Evolutionary conservation across 345 rosid species (phyloP).

Genomic region (Isatis tinctoria): DNA sequence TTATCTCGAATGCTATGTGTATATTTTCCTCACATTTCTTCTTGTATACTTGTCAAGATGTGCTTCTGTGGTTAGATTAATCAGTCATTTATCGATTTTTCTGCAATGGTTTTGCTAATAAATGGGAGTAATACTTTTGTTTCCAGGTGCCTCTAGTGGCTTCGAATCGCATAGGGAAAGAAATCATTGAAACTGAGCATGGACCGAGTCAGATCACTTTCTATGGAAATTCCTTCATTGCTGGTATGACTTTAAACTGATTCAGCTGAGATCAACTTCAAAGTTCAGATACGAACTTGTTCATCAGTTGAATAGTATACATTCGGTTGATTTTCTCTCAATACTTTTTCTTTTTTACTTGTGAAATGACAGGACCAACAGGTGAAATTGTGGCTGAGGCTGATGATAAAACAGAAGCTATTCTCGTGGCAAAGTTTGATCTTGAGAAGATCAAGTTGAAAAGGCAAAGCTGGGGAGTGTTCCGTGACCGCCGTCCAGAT

Average conservation of each 20-base stretch:
- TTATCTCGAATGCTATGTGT: not conserved
- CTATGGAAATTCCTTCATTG: slow-evolving; percentile 83
- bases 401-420: slow-evolving; percentile 66
- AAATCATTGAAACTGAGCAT: slow-evolving; percentile 70
- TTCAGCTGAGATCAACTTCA: not conserved
- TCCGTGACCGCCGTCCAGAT: slow-evolving; percentile 87
- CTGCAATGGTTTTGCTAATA: not conserved
- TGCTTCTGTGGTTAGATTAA: not conserved
- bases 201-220: slow-evolving; percentile 78
- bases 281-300: not conserved
- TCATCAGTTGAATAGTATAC: not conserved
- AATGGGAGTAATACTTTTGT: not conserved
- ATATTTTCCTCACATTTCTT: not conserved
- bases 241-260: slow-evolving; percentile 41
- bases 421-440: slow-evolving; percentile 79
- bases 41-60: not conserved
- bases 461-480: slow-evolving; percentile 88
- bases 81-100: not conserved
- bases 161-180: slow-evolving; percentile 82
- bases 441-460: slow-evolving; percentile 63
- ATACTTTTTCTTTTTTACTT: not conserved
- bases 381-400: slow-evolving; percentile 78
- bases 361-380: slow-evolving; percentile 57
- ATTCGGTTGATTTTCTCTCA: not conserved
- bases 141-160: slow-evolving; percentile 78